Percentiles rank a stretch among this genome's conserved stretches.
These are phyloP conservation scores for Hydnomerulius pinastri DNA, from an alignment of 768 basidiomycete genomes.

Conservation along the genomic window DNA sequence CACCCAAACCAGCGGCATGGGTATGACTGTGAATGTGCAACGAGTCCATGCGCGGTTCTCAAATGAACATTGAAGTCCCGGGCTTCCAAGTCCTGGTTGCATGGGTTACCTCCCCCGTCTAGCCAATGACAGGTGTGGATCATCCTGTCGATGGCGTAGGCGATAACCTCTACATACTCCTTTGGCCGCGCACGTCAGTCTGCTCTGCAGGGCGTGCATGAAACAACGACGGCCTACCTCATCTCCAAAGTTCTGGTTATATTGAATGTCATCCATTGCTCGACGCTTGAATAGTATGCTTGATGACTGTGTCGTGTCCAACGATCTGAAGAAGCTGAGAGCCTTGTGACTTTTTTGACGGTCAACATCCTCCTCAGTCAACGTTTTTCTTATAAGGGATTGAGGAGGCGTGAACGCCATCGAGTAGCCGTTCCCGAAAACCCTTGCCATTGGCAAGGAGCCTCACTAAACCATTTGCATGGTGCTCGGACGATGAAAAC, in stretches of 20 bases:
- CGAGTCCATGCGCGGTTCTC: not conserved
- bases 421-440: not conserved
- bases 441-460: not conserved
- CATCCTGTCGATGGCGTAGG: not conserved
- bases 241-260: not conserved
- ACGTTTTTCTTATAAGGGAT: not conserved
- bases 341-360: not conserved
- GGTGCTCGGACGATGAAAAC: not conserved
- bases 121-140: constrained; percentile 8
- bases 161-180: constrained; percentile 7
- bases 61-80: constrained; percentile 10
- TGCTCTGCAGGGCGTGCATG: not conserved
- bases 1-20: constrained; percentile 14
- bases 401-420: not conserved
- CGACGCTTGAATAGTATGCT: not conserved
- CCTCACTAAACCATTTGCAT: too few species aligned
- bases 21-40: not conserved
- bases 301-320: not conserved
- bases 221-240: constrained; percentile 1
- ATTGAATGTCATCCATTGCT: not conserved
- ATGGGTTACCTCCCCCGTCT: not conserved
- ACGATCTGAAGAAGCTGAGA: not conserved
- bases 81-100: not conserved
- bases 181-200: not conserved
- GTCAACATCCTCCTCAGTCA: not conserved